phyloP scores from a whole-genome alignment of 1,284 basidiomycete genomes.

The Rhodotorula sp. region DNA sequence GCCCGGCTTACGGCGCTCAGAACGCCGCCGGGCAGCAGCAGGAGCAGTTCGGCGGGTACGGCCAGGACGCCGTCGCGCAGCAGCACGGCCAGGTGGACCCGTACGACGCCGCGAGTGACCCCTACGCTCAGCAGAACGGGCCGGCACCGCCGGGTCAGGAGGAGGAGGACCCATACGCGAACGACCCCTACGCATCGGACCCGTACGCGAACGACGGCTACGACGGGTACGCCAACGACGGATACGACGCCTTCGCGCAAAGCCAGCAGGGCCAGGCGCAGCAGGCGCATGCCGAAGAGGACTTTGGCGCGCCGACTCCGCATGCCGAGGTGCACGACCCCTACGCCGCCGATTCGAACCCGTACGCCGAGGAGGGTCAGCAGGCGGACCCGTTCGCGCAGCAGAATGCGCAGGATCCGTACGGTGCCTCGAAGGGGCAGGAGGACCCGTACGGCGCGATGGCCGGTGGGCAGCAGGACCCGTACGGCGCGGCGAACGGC shows the following conservation, averaged over 20 bases:
- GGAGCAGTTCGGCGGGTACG: not conserved
- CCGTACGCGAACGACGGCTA: not conserved
- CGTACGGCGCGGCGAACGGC: not conserved
- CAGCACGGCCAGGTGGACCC: not conserved
- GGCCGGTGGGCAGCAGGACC: not conserved
- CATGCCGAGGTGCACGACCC: not conserved
- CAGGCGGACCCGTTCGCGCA: conserved; percentile 15
- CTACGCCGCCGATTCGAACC: conserved; percentile 11
- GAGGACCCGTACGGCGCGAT: not conserved
- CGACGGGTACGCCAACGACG: not conserved
- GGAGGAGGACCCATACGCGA: conserved; percentile 5
- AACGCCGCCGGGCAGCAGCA: not conserved
- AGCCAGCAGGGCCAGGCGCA: not conserved
- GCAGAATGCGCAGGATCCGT: not conserved
- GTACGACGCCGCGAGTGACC: not conserved
- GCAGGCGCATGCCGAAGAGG: not conserved
- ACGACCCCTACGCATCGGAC: conserved; percentile 6
- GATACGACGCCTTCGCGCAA: not conserved
- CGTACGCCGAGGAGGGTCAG: conserved; percentile 6
- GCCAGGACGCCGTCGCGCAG: not conserved
- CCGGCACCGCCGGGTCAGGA: not conserved
- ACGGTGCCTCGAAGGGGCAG: not conserved
- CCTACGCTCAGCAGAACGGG: not conserved
- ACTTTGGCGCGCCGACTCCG: not conserved
- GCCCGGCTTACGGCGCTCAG: not conserved